Conservation (phyloP, 257 asterid genomes). For the Catharanthus roseus region DNA sequence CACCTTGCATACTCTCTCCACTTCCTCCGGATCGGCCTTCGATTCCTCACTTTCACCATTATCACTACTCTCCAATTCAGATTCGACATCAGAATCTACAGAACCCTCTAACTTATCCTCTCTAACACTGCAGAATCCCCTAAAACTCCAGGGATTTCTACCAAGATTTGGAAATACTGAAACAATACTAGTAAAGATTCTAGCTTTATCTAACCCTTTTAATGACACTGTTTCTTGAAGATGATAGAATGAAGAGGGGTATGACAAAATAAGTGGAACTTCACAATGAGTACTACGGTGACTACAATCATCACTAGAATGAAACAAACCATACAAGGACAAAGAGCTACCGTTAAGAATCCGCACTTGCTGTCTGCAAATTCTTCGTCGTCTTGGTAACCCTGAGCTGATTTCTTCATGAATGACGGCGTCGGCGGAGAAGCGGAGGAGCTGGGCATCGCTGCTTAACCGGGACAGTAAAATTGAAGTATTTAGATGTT, state of each 20-base stretch:
- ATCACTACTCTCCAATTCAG: conserved; percentile 35
- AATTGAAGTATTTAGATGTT: background rate
- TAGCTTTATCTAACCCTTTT: background rate
- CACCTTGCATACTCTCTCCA: conserved; percentile 63
- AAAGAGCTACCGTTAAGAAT: conserved; percentile 59
- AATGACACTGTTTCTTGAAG: conserved; percentile 57
- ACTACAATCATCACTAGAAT: conserved; percentile 41
- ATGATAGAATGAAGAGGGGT: conserved; percentile 69
- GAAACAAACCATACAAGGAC: conserved; percentile 69
- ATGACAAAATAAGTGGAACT: conserved; percentile 72
- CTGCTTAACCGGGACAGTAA: conserved; percentile 14
- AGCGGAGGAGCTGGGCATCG: conserved; percentile 42
- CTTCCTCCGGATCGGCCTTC: conserved; percentile 49
- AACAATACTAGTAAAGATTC: background rate
- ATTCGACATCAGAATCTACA: conserved; percentile 34
- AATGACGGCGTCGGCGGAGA: conserved; percentile 33
- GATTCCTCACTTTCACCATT: conserved; percentile 24
- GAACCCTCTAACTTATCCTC: conserved; percentile 10
- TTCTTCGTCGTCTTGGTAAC: conserved; percentile 30
- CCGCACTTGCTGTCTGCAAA: conserved; percentile 42
- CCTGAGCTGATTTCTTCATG: conserved; percentile 26
- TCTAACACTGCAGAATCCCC: conserved; percentile 32
- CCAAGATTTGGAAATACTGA: background rate
- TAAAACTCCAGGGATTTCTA: conserved; percentile 13
- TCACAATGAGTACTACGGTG: conserved; percentile 44